Base-by-base conservation (phyloP, 768 basidiomycete genomes). In the Ramaria rubella region DNA sequence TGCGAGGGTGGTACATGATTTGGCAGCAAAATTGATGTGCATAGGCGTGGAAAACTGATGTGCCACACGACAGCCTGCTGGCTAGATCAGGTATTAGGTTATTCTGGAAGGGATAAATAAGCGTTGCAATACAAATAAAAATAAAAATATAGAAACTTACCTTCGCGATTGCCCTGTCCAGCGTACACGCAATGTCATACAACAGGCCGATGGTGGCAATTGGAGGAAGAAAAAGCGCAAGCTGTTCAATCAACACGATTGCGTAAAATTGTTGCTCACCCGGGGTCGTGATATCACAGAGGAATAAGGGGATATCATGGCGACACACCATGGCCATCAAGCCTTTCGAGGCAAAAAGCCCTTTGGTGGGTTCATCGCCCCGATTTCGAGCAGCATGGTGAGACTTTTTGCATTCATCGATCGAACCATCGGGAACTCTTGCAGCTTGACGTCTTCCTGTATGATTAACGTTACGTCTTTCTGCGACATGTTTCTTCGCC, bases 211-310 rank as follows among this genome's bases (percentile, higher is more conserved):
- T 38, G 11, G 36, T 38, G 36, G 36, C 36, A n/a, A 11, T 38
- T 11, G 36, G 36, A n/a, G 36, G 36, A 11, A 38, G n/a, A n/a
- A 38, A n/a, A 11, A n/a, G n/a, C n/a, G 36, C 36, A n/a, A 38
- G 36, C 24, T 14, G 15, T 8, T 8, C 12, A 21, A 31, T n/a
- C 21, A 12, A 14, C 17, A 46, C 55, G 9, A 57, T 14, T 15
- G n/a, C 48, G 26, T 57, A 57, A 23, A 31, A 49, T 30, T 53
- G 45, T 36, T 34, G 48, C n/a, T 38, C 36, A 38, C 36, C 36
- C 11, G 36, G 36, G 11, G 36, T 38, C 11, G 36, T 38, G 36
- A 38, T 38, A 38, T 38, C 36, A n/a, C 36, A 38, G 36, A 38
- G n/a, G n/a, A 38, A 57, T n/a, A 38, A 38, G n/a, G n/a, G 36